Base-by-base conservation (phyloP, 306 rosid genomes). In the Dicorynia guianensis region DNA sequence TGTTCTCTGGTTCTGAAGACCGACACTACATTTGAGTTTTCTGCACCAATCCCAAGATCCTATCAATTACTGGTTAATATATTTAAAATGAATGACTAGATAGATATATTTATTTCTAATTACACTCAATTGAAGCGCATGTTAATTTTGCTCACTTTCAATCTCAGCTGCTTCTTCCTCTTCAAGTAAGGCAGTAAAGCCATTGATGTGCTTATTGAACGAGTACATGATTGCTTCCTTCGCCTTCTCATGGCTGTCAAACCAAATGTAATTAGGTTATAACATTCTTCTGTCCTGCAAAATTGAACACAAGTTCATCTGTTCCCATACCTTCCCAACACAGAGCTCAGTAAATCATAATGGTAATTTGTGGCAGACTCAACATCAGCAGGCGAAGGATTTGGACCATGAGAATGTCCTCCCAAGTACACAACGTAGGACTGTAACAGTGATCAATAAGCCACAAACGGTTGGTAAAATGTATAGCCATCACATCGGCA, bases 171-270 rank as follows among this genome's bases (percentile, higher is more conserved):
- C 97, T 55, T 90, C 87, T 55, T 83, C 77, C 10, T 89, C 89
- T 9, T 87, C 89, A 46, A 93, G 88, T 4, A 70, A 17, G 13
- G 97, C 98, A 20, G 98, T 97, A 59, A 93, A 93, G 7, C 98
- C 98, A 25, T 25, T 25, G 30, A 25, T 25, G 30, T 25, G 30
- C 30, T 25, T 25, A 25, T 25, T 25, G 2, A 90, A 93, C 0
- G 95, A 89, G 81, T 93, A 90, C 48, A 82, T n/a, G 0, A 78
- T 35, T 33, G 61, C 58, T 78, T 83, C 81, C 67, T 78, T 61
- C 38, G 86, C 86, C 7, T 61, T 69, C 56, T 55, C 67, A 18
- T 33, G 61, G 52, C 86, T 83, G 75, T 50, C 0, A 56, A 11
- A 76, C 4, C n/a, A 58, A 36, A 53, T 48, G 2, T 0, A 48